Conservation (phyloP, 75 land plant species). For the Picea glauca region DNA sequence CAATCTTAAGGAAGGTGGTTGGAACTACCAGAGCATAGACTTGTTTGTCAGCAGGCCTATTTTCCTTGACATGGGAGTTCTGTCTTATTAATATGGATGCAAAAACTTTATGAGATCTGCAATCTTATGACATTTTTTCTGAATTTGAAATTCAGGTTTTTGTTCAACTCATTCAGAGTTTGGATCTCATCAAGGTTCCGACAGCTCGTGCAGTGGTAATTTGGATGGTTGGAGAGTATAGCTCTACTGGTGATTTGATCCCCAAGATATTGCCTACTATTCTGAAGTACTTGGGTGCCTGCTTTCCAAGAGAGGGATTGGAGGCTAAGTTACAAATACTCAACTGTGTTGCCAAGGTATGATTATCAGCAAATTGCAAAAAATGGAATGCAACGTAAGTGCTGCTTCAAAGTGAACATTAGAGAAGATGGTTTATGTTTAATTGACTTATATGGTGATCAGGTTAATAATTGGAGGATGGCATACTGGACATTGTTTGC, state of each 20-base stretch:
- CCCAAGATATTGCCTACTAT: slow-evolving; percentile 51
- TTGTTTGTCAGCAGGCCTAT: neutral
- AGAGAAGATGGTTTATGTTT: too few species aligned
- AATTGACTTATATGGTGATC: too few species aligned
- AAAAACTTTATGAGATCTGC: neutral
- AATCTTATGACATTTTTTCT: slow-evolving; percentile 1
- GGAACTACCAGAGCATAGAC: neutral
- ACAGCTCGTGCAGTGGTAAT: slow-evolving; percentile 81
- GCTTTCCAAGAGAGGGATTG: slow-evolving; percentile 61
- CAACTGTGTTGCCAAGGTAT: slow-evolving; percentile 81
- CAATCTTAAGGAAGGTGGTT: neutral
- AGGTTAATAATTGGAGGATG: too few species aligned
- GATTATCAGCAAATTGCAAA: neutral
- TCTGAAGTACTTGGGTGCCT: slow-evolving; percentile 67
- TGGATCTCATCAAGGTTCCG: slow-evolving; percentile 72
- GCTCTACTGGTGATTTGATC: slow-evolving; percentile 49
- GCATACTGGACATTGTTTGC: too few species aligned
- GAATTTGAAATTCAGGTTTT: slow-evolving; percentile 58
- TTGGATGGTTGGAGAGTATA: slow-evolving; percentile 94
- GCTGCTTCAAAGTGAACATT: neutral
- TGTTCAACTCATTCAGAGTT: slow-evolving; percentile 53
- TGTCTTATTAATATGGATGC: neutral
- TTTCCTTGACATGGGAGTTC: neutral
- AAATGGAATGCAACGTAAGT: neutral
- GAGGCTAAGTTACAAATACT: slow-evolving; percentile 91